Evolutionary conservation across 495 filamentous ascomycete species (phyloP).

Genomic region (Penicillium desertorum): DNA sequence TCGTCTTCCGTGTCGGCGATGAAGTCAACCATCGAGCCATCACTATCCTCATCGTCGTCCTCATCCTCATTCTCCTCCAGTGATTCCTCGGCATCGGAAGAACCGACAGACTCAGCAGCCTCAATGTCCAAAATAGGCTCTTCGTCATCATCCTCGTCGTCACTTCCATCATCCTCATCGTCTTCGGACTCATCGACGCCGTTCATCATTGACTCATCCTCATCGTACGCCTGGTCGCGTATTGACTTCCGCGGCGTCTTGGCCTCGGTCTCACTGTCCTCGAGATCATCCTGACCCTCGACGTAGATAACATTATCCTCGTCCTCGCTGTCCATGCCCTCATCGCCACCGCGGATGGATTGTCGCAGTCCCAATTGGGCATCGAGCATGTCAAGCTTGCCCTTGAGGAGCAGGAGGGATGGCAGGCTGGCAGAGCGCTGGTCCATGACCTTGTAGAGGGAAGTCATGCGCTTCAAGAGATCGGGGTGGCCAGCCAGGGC

Average conservation of each 20-base stretch:
- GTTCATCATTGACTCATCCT: conserved; percentile 50
- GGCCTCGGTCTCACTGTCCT: conserved; percentile 43
- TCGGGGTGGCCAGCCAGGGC: conserved; percentile 81
- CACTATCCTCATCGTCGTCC: conserved; percentile 45
- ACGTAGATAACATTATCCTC: conserved; percentile 81
- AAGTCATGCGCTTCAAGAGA: conserved; percentile 69
- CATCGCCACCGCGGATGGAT: conserved; percentile 51
- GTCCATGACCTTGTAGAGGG: conserved; percentile 78
- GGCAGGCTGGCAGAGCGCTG: conserved; percentile 81
- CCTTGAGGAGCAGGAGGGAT: conserved; percentile 81
- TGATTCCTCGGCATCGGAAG: conserved; percentile 50
- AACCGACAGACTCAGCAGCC: conserved; percentile 47
- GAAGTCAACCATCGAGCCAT: conserved; percentile 47
- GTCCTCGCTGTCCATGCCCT: conserved; percentile 61
- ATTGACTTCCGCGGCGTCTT: conserved; percentile 42
- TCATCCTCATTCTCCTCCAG: conserved; percentile 46
- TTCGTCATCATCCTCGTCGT: conserved; percentile 42
- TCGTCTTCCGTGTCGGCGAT: conserved; percentile 49
- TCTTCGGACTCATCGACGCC: conserved; percentile 43
- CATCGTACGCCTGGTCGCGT: conserved; percentile 41
- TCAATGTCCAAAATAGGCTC: conserved; percentile 45
- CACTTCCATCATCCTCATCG: conserved; percentile 41
- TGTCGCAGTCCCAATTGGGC: conserved; percentile 80
- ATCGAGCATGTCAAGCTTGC: conserved; percentile 86
- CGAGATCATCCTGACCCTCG: conserved; percentile 66